phyloP scores from a whole-genome alignment of 2,329 filamentous ascomycete genomes.

The Aspergillus sp. region DNA sequence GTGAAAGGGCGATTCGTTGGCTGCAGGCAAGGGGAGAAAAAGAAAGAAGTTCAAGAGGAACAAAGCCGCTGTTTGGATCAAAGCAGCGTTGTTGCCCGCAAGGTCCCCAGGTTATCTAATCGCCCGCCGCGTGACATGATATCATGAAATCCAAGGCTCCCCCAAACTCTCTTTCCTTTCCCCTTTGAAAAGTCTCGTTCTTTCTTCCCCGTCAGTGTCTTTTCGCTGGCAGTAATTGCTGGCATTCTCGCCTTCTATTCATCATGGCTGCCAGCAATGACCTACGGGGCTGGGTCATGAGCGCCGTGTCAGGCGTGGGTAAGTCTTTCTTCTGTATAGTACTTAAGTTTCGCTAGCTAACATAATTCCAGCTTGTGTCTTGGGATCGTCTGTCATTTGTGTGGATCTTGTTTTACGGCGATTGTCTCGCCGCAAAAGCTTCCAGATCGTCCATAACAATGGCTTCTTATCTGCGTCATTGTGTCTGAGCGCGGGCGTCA shows the following conservation, averaged over 20 bases:
- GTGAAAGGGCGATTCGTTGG: not conserved
- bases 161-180: not conserved
- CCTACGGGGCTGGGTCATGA: conserved; percentile 90
- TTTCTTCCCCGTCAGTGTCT: not conserved
- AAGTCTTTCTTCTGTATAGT: conserved; percentile 24
- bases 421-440: conserved; percentile 72
- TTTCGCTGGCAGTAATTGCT: not conserved
- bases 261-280: conserved; percentile 69
- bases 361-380: conserved; percentile 52
- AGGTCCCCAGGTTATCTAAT: conserved; percentile 11
- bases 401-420: conserved; percentile 75
- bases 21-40: not conserved
- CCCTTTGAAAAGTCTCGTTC: not conserved
- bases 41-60: not conserved
- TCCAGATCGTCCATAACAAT: conserved; percentile 87
- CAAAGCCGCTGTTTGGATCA: not conserved
- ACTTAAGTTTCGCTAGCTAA: conserved; percentile 13
- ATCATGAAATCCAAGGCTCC: not conserved
- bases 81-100: not conserved
- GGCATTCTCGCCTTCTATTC: not conserved
- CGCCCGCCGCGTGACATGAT: conserved; percentile 8
- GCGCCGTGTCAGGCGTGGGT: conserved; percentile 77
- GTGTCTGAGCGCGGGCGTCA: conserved; percentile 92
- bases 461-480: conserved; percentile 83
- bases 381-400: conserved; percentile 83